Percentiles rank a stretch among this genome's conserved stretches.
These are phyloP conservation scores for Digitaria exilis DNA, from an alignment of 202 grass and related monocot genomes.

Conservation along the genomic window DNA sequence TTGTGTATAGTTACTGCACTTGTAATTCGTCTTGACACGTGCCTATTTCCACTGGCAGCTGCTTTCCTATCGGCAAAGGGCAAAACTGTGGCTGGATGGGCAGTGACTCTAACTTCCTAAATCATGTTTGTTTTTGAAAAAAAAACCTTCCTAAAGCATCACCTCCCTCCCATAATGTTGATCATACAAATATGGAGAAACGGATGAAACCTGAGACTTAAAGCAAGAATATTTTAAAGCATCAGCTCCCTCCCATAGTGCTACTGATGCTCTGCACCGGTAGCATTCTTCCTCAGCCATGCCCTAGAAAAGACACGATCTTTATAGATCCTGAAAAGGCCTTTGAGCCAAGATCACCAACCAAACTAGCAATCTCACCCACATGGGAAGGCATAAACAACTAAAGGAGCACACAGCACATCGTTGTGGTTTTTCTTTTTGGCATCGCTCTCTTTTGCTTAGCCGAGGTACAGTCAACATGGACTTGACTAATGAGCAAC, in stretches of 20 bases:
- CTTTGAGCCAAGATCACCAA: neutral
- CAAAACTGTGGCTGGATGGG: neutral
- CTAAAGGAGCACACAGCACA: neutral
- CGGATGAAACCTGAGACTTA: neutral
- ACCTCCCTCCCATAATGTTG: too few relatives aligned
- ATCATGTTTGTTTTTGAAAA: too few relatives aligned
- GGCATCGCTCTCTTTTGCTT: neutral
- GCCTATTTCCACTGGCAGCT: neutral
- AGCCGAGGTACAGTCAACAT: slow-evolving; percentile 51
- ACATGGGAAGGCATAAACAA: slow-evolving; percentile 31
- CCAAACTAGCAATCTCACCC: neutral
- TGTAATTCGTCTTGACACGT: neutral
- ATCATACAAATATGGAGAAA: neutral
- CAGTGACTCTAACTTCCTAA: neutral
- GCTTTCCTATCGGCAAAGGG: neutral
- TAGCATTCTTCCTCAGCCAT: neutral
- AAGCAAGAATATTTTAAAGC: neutral
- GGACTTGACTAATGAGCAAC: slow-evolving; percentile 24
- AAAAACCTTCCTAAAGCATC: too few relatives aligned
- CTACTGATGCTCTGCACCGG: neutral
- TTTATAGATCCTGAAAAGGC: neutral
- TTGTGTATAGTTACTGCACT: neutral
- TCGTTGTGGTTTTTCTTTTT: neutral
- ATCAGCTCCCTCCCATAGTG: too few relatives aligned
- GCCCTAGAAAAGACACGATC: too few relatives aligned